phyloP scores from a whole-genome alignment of 441 rosid genomes.

The Erodium texanum region DNA sequence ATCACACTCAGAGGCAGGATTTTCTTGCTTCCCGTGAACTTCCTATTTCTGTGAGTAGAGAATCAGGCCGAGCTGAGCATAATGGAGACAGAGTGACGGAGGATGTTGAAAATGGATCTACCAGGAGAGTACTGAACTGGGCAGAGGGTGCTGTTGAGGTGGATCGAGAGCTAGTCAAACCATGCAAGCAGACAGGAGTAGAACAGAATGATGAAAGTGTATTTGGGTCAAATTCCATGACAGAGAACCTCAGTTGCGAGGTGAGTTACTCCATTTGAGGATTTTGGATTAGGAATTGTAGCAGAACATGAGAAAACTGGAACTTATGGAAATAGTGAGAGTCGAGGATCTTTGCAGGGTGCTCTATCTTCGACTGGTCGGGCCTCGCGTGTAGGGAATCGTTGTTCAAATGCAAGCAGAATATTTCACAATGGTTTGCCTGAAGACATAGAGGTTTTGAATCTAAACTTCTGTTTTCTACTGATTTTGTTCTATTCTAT shows the following conservation, averaged over 20 bases:
- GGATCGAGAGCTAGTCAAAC: slow-evolving; percentile 31
- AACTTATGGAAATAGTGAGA: slow-evolving; percentile 34
- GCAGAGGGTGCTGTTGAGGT: slow-evolving; percentile 29
- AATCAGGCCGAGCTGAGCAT: slow-evolving; percentile 17
- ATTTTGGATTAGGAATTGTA: slow-evolving; percentile 27
- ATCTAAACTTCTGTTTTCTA: slow-evolving; percentile 19
- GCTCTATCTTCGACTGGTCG: slow-evolving; percentile 42
- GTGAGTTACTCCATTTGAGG: slow-evolving; percentile 32
- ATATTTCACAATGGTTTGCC: slow-evolving; percentile 23
- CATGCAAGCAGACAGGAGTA: slow-evolving; percentile 22
- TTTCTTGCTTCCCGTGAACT: slow-evolving; percentile 27
- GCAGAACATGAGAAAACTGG: slow-evolving; percentile 36
- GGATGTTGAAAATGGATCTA: slow-evolving; percentile 19
- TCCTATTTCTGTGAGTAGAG: slow-evolving; percentile 23
- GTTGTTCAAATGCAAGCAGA: slow-evolving; percentile 14
- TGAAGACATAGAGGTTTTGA: slow-evolving; percentile 39
- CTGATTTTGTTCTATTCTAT: neutral
- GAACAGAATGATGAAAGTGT: slow-evolving; percentile 12
- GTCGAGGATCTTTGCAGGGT: slow-evolving; percentile 30
- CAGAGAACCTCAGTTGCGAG: slow-evolving; percentile 20
- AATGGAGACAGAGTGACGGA: slow-evolving; percentile 19
- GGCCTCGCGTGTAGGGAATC: slow-evolving; percentile 23
- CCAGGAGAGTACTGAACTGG: slow-evolving; percentile 21
- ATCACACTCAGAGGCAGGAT: slow-evolving; percentile 21
- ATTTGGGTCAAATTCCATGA: slow-evolving; percentile 28